These are phyloP conservation scores for Emergomyces orientalis DNA, from an alignment of 2,329 filamentous ascomycete species.

Conservation along the genomic window DNA sequence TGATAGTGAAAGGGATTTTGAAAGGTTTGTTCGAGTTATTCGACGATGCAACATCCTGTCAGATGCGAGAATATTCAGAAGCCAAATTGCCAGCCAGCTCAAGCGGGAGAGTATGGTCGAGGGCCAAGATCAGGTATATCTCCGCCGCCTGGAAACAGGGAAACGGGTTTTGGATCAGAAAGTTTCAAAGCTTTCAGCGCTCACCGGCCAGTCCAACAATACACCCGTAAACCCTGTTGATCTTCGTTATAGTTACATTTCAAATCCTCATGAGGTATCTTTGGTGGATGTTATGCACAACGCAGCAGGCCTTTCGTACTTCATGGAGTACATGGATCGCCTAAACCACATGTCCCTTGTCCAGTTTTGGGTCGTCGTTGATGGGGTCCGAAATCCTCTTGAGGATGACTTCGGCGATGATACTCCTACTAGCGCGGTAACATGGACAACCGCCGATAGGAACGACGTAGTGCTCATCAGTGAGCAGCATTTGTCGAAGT, in stretches of 20 bases:
- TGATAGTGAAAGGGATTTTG: constrained; percentile 86
- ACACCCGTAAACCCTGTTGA: constrained; percentile 19
- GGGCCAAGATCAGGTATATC: constrained; percentile 72
- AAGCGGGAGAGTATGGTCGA: constrained; percentile 73
- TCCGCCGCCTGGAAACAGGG: constrained; percentile 83
- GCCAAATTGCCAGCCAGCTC: constrained; percentile 82
- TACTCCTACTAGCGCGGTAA: constrained; percentile 50
- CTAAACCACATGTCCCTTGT: constrained; percentile 78
- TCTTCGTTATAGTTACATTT: constrained; percentile 35
- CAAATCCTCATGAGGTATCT: constrained; percentile 63
- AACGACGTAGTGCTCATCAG: constrained; percentile 85
- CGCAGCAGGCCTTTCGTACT: constrained; percentile 85
- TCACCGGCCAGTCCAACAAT: constrained; percentile 42
- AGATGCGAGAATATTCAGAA: constrained; percentile 84
- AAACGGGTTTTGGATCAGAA: constrained; percentile 83
- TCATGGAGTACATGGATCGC: constrained; percentile 99
- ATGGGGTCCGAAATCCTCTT: constrained; percentile 87
- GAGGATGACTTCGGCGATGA: constrained; percentile 76
- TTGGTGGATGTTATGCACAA: constrained; percentile 82
- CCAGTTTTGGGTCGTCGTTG: constrained; percentile 97
- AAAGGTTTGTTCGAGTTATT: constrained; percentile 85
- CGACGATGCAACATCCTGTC: constrained; percentile 82
- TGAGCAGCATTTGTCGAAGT: constrained; percentile 73
- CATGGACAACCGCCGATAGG: constrained; percentile 76
- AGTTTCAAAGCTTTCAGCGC: constrained; percentile 68